Evolutionary conservation across 306 rosid genomes (phyloP).

Genomic region (Neltuma alba): DNA sequence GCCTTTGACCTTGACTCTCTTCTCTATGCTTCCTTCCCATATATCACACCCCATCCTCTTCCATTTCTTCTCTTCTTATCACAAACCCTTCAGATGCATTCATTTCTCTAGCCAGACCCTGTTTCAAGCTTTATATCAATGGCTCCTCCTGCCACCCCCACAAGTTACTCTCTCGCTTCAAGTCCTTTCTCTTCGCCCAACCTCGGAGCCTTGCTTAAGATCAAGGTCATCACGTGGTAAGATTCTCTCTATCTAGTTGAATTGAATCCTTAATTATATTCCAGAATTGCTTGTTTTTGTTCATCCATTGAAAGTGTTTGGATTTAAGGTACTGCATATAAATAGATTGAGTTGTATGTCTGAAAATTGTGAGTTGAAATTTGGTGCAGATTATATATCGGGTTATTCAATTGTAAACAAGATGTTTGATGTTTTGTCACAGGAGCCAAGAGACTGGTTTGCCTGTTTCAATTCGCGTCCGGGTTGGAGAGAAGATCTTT

Average conservation of each 20-base stretch:
- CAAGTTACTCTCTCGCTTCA: conserved; percentile 53
- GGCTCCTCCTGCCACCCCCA: conserved; percentile 61
- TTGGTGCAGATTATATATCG: neutral
- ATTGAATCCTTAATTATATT: neutral
- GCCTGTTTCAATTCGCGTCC: conserved; percentile 67
- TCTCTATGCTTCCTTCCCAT: neutral
- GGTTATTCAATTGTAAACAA: neutral
- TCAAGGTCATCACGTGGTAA: conserved; percentile 85
- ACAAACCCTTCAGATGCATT: neutral
- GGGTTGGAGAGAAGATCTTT: conserved; percentile 63
- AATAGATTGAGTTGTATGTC: too few relatives aligned
- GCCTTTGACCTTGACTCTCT: conserved; percentile 44
- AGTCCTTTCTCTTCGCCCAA: conserved; percentile 87
- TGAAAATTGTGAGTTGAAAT: neutral
- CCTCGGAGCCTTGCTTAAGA: conserved; percentile 80
- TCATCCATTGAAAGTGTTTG: neutral
- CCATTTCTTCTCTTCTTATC: neutral
- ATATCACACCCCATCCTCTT: neutral
- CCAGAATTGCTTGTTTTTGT: neutral
- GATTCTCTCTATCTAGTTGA: conserved; percentile 1
- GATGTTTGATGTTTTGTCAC: conserved; percentile 28
- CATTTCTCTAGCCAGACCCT: conserved; percentile 36
- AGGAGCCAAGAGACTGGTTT: conserved; percentile 95
- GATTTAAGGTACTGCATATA: neutral
- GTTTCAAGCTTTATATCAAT: conserved; percentile 41